A percentile compares a stretch with the other conserved stretches of the same genome.
phyloP scores from a whole-genome alignment of 805 yeast species.

The Kodamaea restingae region DNA sequence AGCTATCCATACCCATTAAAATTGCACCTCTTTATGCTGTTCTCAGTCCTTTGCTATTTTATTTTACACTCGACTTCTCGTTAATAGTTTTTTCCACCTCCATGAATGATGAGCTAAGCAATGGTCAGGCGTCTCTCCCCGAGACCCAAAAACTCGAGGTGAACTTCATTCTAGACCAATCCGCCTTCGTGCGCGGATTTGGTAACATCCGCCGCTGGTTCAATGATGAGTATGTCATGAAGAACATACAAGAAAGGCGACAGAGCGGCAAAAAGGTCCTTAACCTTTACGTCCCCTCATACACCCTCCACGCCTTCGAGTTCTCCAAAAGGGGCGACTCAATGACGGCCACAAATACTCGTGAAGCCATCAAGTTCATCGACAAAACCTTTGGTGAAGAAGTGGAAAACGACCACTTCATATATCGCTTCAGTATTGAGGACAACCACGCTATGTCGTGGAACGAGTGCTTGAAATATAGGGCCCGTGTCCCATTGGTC shows the following conservation, averaged over 20 bases:
- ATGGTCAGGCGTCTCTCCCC: too few species aligned
- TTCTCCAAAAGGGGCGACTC: slow-evolving; percentile 41
- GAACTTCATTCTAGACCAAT: slow-evolving; percentile 58
- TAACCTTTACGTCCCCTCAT: slow-evolving; percentile 49
- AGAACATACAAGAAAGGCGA: slow-evolving; percentile 16
- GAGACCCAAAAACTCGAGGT: slow-evolving; percentile 4
- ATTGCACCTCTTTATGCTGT: too few species aligned
- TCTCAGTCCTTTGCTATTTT: too few species aligned
- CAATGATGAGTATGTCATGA: slow-evolving; percentile 29
- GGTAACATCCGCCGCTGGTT: slow-evolving; percentile 67
- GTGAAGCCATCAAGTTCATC: slow-evolving; percentile 60
- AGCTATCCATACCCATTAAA: too few species aligned
- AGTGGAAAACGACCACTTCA: background rate
- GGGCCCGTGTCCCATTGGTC: slow-evolving; percentile 42
- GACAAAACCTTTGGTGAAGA: slow-evolving; percentile 40
- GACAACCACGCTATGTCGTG: slow-evolving; percentile 48
- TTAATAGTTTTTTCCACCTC: too few species aligned
- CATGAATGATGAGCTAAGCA: too few species aligned
- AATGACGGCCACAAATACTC: slow-evolving; percentile 58
- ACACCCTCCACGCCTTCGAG: slow-evolving; percentile 29
- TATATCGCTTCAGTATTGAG: slow-evolving; percentile 4
- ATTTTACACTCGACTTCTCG: background rate
- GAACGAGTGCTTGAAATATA: slow-evolving; percentile 44
- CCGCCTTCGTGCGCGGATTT: slow-evolving; percentile 64
- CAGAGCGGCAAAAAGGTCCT: slow-evolving; percentile 17